These are phyloP conservation scores for Fusarium beomiforme DNA, from an alignment of 2,329 filamentous ascomycete species.

Conservation along the genomic window DNA sequence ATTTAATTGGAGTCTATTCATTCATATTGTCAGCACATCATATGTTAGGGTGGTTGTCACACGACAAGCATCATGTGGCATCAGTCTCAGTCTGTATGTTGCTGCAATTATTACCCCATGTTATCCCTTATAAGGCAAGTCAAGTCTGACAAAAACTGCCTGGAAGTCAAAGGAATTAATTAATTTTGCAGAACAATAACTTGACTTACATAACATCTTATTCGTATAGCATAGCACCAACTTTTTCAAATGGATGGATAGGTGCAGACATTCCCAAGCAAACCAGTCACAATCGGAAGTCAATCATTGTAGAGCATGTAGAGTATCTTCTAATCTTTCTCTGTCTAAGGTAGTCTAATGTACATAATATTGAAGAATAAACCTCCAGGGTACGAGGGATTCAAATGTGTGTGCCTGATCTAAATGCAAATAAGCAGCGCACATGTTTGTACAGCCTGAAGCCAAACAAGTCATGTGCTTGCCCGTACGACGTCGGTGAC, in stretches of 20 bases:
- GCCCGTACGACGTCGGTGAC: conserved; percentile 19
- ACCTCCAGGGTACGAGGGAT: conserved; percentile 18
- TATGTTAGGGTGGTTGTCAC: neutral
- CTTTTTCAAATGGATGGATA: neutral
- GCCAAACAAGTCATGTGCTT: conserved; percentile 13
- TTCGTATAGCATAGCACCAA: neutral
- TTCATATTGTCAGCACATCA: neutral
- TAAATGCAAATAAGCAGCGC: conserved; percentile 23
- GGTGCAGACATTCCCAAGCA: neutral
- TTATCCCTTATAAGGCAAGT: neutral
- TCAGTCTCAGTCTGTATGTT: neutral
- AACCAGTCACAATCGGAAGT: neutral
- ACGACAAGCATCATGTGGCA: neutral
- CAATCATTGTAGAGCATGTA: neutral
- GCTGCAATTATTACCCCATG: neutral
- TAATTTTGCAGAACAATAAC: neutral
- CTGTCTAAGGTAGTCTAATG: conserved; percentile 41
- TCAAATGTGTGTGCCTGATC: conserved; percentile 26
- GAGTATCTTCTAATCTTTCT: conserved; percentile 23
- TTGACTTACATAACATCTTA: neutral
- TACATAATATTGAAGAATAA: conserved; percentile 28
- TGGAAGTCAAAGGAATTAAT: neutral
- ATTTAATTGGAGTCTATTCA: neutral
- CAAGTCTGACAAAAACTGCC: neutral
- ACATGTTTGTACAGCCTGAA: conserved; percentile 19